Evolutionary conservation across 805 yeast genomes (phyloP), one percentile per base, ranked within the genome.

Genomic region (Tetrapisispora pingtungensis): DNA sequence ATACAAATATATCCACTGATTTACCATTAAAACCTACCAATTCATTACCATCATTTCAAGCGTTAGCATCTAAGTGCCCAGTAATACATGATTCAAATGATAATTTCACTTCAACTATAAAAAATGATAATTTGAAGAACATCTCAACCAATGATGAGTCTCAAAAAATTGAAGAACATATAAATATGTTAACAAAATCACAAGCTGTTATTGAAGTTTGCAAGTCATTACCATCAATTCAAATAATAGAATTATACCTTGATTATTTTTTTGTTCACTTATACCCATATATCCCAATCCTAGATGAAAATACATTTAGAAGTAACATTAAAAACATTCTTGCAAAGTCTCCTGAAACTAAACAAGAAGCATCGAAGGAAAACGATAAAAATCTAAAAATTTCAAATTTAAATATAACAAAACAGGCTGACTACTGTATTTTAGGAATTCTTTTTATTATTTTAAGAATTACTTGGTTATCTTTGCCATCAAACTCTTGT

Each of bases 281-380:
- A 4, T 83, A 83, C 56, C 73, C 84, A 13, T 78, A 73, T 45
- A 67, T 81, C 53, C 89, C 93, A 3, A 78, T 74, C 48, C 61
- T 81, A 31, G 87, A 81, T 58, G 86, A 81, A 42, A 55, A 46
- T 40, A 55, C 63, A 52, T 42, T 66, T 66, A 60, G 58, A 43
- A 46, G 48, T 18, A 65, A 61, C 46, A 55, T 56, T 3, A 22
- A n/a, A 27, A 14, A 26, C 3, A 40, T 33, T 10, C 22, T 24
- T 15, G 27, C 15, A 12, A 14, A 5, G 15, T 17, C 17, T n/a
- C 26, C 34, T n/a, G n/a, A 6, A 33, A 33, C 18, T n/a, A 38
- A 10, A 8, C 7, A 13, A 7, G 8, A 19, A 7, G 10, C 30
- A n/a, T 22, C 3, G 20, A 17, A 20, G 5, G 10, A 19, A 8